A percentile compares a stretch with the other conserved stretches of the same genome.
phyloP scores from a whole-genome alignment of 495 filamentous ascomycete genomes.

The Penicillium parvum region DNA sequence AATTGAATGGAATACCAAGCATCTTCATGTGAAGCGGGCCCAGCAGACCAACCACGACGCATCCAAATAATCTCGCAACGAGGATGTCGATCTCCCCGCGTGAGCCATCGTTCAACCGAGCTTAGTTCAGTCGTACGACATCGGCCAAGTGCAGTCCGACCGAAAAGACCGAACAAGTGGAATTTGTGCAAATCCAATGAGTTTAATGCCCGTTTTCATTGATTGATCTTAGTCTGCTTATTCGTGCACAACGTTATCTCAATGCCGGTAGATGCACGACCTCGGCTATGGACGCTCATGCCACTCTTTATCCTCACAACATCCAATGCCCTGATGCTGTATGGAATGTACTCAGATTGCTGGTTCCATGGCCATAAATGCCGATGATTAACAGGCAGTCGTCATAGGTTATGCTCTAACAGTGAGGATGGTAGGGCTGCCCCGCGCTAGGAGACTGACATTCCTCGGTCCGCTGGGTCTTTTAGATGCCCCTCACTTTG shows the following conservation, averaged over 20 bases:
- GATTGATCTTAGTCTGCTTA: not conserved
- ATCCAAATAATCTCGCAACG: constrained; percentile 2
- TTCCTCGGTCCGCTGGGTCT: constrained; percentile 14
- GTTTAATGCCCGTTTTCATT: not conserved
- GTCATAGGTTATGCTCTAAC: not conserved
- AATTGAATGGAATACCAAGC: not conserved
- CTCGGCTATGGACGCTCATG: constrained; percentile 14
- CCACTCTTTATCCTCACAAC: constrained; percentile 1
- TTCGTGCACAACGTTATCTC: not conserved
- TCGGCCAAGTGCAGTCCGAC: constrained; percentile 12
- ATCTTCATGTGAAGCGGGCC: constrained; percentile 13
- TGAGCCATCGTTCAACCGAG: not conserved
- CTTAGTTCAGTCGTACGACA: constrained; percentile 17
- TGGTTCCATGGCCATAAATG: not conserved
- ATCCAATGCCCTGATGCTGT: not conserved
- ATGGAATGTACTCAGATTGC: not conserved
- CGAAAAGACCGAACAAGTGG: constrained; percentile 8
- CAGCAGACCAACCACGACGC: constrained; percentile 5
- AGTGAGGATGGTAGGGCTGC: not conserved
- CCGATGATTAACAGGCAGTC: not conserved
- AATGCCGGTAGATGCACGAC: constrained; percentile 3
- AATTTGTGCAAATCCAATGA: constrained; percentile 3
- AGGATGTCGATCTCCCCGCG: constrained; percentile 3
- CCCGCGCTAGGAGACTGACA: constrained; percentile 4
- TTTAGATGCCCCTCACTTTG: not conserved